phyloP scores from a whole-genome alignment of 1,284 basidiomycete species.

The Tilletia indica region DNA sequence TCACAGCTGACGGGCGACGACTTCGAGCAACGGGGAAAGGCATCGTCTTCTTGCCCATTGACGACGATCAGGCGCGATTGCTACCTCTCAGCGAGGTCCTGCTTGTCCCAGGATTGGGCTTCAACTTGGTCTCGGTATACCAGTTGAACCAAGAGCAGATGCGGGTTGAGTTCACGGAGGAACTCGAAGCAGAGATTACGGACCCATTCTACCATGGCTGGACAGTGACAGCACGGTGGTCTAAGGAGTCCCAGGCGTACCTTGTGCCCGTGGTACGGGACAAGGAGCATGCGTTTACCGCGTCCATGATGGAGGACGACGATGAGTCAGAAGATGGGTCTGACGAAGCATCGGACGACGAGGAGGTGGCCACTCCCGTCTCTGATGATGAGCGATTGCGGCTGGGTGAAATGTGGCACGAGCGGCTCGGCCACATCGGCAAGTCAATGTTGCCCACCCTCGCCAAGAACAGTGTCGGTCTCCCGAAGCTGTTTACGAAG shows the following conservation, averaged over 20 bases:
- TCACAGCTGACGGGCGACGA: slow-evolving; percentile 5
- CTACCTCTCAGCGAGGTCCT: background rate
- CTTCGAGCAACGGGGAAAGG: background rate
- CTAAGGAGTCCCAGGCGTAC: background rate
- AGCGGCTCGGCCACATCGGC: slow-evolving; percentile 12
- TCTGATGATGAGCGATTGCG: background rate
- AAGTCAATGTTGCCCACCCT: background rate
- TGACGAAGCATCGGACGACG: background rate
- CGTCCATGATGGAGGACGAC: background rate
- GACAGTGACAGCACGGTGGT: background rate
- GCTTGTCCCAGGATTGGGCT: background rate
- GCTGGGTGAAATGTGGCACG: slow-evolving; percentile 7
- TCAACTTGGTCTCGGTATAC: slow-evolving; percentile 7
- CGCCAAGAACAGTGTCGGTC: slow-evolving; percentile 1
- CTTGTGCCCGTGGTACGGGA: background rate
- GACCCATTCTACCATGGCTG: background rate
- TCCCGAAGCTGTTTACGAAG: background rate
- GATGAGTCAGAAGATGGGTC: slow-evolving; percentile 2
- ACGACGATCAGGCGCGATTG: background rate
- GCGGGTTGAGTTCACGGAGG: background rate
- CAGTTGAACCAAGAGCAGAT: background rate
- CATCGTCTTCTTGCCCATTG: background rate
- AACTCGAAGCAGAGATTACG: background rate
- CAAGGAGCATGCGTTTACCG: background rate
- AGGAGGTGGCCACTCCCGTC: background rate